These are phyloP conservation scores for Oxyria digyna DNA, from an alignment of 148 eudicot genomes.

Conservation along the genomic window DNA sequence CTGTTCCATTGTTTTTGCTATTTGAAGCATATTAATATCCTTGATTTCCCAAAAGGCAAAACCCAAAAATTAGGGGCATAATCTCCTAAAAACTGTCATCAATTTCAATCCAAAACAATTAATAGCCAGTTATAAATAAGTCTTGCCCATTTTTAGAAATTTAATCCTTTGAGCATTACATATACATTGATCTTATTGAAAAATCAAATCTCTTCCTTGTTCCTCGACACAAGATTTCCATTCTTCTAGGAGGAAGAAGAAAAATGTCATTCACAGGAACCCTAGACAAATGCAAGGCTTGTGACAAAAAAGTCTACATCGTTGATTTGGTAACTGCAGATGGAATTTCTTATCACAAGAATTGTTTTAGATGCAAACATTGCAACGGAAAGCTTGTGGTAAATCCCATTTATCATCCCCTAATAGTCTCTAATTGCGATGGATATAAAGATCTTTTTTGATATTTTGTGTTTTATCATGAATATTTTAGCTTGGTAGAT, in stretches of 20 bases:
- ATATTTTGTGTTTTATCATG: neutral
- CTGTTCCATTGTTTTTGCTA: neutral
- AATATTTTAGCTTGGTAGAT: slow-evolving; percentile 6
- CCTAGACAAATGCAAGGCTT: slow-evolving; percentile 64
- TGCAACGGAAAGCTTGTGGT: slow-evolving; percentile 68
- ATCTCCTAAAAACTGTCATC: neutral
- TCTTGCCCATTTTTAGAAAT: neutral
- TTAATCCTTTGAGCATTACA: neutral
- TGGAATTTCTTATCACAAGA: slow-evolving; percentile 61
- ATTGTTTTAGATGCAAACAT: slow-evolving; percentile 70
- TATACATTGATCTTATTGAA: neutral
- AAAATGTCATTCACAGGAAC: slow-evolving; percentile 65
- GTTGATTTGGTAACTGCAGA: slow-evolving; percentile 64
- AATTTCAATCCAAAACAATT: neutral
- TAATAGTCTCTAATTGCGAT: neutral
- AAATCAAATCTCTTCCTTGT: slow-evolving; percentile 1
- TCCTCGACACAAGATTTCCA: neutral
- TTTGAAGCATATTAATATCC: neutral
- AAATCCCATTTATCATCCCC: neutral
- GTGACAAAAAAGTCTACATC: slow-evolving; percentile 74
- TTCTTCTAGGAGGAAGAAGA: slow-evolving; percentile 8
- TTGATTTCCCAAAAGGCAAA: neutral
- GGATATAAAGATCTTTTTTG: neutral
- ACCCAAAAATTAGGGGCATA: neutral
- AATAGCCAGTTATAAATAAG: neutral